A percentile compares a stretch with the other conserved stretches of the same genome.
phyloP scores from a whole-genome alignment of 1,284 basidiomycete species.

The Ganoderma leucocontextum region DNA sequence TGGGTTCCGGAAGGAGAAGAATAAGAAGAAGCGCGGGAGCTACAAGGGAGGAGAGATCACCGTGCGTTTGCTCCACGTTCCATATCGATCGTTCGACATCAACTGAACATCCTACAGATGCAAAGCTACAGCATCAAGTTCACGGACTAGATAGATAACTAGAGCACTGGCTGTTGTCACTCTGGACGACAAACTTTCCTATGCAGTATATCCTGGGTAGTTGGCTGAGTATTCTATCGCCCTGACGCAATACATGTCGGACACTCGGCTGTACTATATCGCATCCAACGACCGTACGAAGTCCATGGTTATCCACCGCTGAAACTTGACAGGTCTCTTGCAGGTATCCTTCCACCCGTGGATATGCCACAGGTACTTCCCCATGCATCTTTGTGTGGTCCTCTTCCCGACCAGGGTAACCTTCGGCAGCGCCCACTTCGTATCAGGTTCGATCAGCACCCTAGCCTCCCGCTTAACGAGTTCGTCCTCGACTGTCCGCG shows the following conservation, averaged over 20 bases:
- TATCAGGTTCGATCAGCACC: constrained; percentile 48
- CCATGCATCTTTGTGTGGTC: constrained; percentile 16
- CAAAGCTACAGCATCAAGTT: constrained; percentile 89
- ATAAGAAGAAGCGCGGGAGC: constrained; percentile 97
- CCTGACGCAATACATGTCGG: background rate
- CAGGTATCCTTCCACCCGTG: constrained; percentile 14
- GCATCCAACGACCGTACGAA: constrained; percentile 57
- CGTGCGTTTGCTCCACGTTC: constrained; percentile 51
- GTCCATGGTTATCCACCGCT: constrained; percentile 54
- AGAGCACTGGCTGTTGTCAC: background rate
- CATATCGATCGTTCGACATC: background rate
- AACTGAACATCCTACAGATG: constrained; percentile 57
- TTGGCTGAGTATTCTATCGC: background rate
- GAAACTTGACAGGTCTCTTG: constrained; percentile 16
- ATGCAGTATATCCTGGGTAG: background rate
- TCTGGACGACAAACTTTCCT: background rate
- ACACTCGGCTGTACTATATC: constrained; percentile 36
- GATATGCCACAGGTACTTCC: constrained; percentile 23
- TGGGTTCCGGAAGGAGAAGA: constrained; percentile 98
- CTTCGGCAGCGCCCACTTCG: constrained; percentile 57
- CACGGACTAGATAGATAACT: constrained; percentile 45
- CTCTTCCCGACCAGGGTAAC: constrained; percentile 43
- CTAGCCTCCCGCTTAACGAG: constrained; percentile 21
- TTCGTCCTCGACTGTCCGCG: constrained; percentile 34
- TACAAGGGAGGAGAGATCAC: constrained; percentile 94